Conservation (phyloP, 176 grass and related monocot genomes). For the Guadua angustifolia region DNA sequence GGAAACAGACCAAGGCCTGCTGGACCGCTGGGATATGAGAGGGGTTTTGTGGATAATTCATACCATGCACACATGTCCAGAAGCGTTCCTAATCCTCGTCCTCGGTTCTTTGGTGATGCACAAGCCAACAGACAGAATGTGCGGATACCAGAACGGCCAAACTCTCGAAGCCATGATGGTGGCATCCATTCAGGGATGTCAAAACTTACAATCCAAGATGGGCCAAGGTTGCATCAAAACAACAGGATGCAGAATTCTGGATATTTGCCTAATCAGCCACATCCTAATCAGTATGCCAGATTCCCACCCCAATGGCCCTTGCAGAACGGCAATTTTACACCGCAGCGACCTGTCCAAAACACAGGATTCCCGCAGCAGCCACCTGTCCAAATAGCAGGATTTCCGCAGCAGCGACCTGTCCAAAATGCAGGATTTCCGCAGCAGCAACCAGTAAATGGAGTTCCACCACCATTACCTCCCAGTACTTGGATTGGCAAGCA, state of each 20-base stretch:
- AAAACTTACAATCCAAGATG: constrained; percentile 62
- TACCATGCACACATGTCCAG: constrained; percentile 50
- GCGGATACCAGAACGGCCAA: constrained; percentile 56
- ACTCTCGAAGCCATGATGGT: constrained; percentile 42
- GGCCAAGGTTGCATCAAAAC: constrained; percentile 49
- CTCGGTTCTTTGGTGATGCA: constrained; percentile 56
- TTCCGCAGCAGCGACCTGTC: constrained; percentile 13
- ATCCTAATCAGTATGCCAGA: constrained; percentile 45
- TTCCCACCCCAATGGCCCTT: constrained; percentile 46
- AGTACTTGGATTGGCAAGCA: constrained; percentile 85
- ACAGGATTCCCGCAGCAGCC: constrained; percentile 13
- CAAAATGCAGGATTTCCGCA: constrained; percentile 21
- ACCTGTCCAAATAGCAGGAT: constrained; percentile 44
- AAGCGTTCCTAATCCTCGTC: constrained; percentile 59
- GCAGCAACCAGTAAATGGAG: constrained; percentile 53
- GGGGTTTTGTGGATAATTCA: constrained; percentile 55
- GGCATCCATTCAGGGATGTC: constrained; percentile 63
- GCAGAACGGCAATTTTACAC: constrained; percentile 34
- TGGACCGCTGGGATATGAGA: constrained; percentile 71
- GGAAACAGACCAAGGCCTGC: constrained; percentile 62
- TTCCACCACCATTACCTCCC: constrained; percentile 69
- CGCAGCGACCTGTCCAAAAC: constrained; percentile 42
- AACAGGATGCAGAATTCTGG: constrained; percentile 50
- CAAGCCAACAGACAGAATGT: constrained; percentile 61
- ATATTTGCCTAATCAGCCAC: constrained; percentile 46